A percentile compares a stretch with the other conserved stretches of the same genome.
Evolutionary conservation across 306 rosid genomes (phyloP).

Genomic region (Amphicarpaea edgeworthii): DNA sequence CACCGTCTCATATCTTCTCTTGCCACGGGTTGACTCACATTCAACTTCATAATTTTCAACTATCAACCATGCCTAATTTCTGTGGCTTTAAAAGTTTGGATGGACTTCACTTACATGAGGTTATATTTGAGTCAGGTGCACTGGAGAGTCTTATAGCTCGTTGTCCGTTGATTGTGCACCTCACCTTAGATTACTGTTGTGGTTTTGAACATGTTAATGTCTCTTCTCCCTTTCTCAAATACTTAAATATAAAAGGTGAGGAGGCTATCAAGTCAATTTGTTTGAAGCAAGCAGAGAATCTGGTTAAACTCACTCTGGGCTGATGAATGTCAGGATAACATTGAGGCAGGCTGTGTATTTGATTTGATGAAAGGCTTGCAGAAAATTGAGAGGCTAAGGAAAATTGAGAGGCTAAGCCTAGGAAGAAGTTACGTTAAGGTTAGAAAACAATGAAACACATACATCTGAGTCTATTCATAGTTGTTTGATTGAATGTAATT

Average conservation of each 20-base stretch:
- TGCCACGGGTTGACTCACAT: background rate
- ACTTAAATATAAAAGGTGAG: background rate
- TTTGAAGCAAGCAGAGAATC: constrained; percentile 14
- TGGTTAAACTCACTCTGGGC: background rate
- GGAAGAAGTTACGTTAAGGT: background rate
- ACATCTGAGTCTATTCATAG: background rate
- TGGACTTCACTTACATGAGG: background rate
- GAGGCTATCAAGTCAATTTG: background rate
- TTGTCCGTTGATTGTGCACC: background rate
- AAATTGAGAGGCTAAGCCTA: no score
- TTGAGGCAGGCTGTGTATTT: background rate
- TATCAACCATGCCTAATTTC: constrained; percentile 2
- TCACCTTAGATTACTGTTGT: background rate
- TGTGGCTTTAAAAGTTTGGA: constrained; percentile 17
- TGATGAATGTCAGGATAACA: background rate
- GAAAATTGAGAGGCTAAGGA: constrained; percentile 5
- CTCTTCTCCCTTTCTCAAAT: constrained; percentile 7
- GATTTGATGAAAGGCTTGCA: constrained; percentile 15
- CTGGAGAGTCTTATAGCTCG: constrained; percentile 30
- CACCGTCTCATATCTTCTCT: constrained; percentile 22
- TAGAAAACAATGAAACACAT: background rate
- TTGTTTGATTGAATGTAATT: background rate
- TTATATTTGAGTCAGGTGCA: background rate
- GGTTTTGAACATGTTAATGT: constrained; percentile 28
- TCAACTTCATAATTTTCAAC: background rate